A percentile compares a stretch with the other conserved stretches of the same genome.
Conservation (phyloP, 140 eudicot species). For the Flaveria floridana region DNA sequence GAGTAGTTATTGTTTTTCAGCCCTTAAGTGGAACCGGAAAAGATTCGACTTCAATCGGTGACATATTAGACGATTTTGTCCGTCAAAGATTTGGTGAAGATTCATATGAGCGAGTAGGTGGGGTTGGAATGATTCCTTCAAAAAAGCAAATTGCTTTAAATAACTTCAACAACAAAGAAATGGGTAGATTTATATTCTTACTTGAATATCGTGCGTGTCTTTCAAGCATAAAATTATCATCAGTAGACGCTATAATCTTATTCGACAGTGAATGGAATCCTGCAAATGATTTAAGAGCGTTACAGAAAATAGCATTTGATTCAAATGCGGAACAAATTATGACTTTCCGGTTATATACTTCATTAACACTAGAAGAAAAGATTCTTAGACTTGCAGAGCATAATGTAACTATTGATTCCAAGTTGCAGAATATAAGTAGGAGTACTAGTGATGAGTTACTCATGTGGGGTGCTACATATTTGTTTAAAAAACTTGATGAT, state of each 20-base stretch:
- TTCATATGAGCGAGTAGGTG: conserved; percentile 78
- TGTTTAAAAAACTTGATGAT: conserved; percentile 57
- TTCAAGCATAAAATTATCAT: conserved; percentile 54
- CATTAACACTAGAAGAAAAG: conserved; percentile 74
- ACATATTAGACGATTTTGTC: conserved; percentile 76
- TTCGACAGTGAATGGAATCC: conserved; percentile 86
- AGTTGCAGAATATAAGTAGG: conserved; percentile 43
- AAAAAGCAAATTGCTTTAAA: conserved; percentile 68
- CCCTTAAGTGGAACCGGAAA: conserved; percentile 55
- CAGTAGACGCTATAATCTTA: conserved; percentile 63
- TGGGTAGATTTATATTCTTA: conserved; percentile 62
- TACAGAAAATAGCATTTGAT: conserved; percentile 61
- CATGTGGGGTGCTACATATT: conserved; percentile 71
- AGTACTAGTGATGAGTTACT: conserved; percentile 55
- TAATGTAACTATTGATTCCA: conserved; percentile 44
- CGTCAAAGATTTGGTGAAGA: conserved; percentile 70
- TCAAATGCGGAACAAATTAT: conserved; percentile 52
- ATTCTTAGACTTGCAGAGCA: conserved; percentile 63
- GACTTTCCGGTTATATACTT: conserved; percentile 72
- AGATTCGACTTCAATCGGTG: conserved; percentile 50
- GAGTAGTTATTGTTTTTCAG: conserved; percentile 76
- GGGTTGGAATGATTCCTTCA: conserved; percentile 35
- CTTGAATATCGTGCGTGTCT: conserved; percentile 79
- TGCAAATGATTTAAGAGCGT: conserved; percentile 66
- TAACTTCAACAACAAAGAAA: conserved; percentile 75